Base-by-base conservation (phyloP, 176 grass and related monocot genomes). In the Urochloa ruziziensis region DNA sequence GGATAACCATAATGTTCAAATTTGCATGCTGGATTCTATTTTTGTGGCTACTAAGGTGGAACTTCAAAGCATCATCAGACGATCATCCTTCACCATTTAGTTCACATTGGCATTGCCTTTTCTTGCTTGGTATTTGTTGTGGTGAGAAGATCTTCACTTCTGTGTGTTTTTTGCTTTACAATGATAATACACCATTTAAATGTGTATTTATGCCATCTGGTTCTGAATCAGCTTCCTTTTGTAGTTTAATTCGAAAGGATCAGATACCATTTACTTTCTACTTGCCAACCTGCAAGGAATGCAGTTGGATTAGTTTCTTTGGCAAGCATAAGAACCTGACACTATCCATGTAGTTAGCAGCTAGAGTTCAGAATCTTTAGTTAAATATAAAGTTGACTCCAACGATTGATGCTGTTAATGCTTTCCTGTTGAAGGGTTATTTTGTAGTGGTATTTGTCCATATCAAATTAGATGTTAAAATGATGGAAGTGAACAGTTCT, bases 301-400 rank as follows among this genome's bases (percentile, higher is more conserved):
- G n/a, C n/a, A n/a, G n/a, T n/a, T n/a, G n/a, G n/a, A n/a, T 44
- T 64, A 63, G 43, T 80, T 18, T 53, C n/a, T 62, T 84, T 68
- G 28, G 32, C 57, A n/a, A 75, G 24, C 43, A 35, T 43, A 53
- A n/a, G 19, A 19, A 35, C 52, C 43, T 63, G 24, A 32, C 10
- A 43, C 4, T 34, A 44, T 37, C 51, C 11, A 65, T 8, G 2
- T 43, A 28, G 54, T 30, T 62, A 29, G 25, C 37, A 4, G 36
- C n/a, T 34, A 39, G 17, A 73, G 46, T 86, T 67, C 61, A 67
- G 49, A 75, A 87, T 62, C 54, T 46, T 74, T 39, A 60, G 23
- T 67, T 47, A 75, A 81, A 28, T 76, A 60, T 61, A 76, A 62
- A 51, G 44, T 48, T 36, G 29, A 8, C 4, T 36, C 28, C 44